These are phyloP conservation scores for Mycena galopus DNA, from an alignment of 768 basidiomycete genomes.

Conservation along the genomic window DNA sequence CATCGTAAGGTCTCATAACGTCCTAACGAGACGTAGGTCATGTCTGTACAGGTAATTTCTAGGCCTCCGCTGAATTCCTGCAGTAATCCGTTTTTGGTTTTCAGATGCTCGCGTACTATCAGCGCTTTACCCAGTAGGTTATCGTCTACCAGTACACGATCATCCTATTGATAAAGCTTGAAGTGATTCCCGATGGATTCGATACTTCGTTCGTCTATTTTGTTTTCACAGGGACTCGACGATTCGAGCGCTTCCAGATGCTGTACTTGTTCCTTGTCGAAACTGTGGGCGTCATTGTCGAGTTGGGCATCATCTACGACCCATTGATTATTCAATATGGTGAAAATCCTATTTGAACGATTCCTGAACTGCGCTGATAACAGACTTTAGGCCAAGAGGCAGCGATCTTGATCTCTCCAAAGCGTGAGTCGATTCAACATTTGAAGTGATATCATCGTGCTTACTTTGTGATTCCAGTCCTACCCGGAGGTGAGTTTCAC, in stretches of 20 bases:
- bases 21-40: background rate
- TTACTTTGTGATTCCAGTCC: background rate
- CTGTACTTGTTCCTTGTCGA: conserved; percentile 26
- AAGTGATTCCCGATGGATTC: conserved; percentile 20
- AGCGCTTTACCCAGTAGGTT: conserved; percentile 2
- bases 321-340: conserved; percentile 24
- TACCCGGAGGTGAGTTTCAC: background rate
- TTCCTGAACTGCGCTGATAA: background rate
- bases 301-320: conserved; percentile 24
- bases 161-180: background rate
- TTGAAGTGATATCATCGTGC: background rate
- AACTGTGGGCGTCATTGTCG: conserved; percentile 20
- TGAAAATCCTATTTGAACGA: background rate
- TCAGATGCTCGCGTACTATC: conserved; percentile 2
- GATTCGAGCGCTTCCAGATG: conserved; percentile 16
- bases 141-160: background rate
- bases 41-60: conserved; percentile 16
- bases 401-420: background rate
- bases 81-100: too few relatives aligned
- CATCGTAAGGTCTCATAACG: background rate
- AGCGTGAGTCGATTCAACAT: background rate
- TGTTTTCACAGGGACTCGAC: too few relatives aligned
- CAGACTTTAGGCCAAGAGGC: background rate
- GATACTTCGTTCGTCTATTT: conserved; percentile 3
- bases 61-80: too few relatives aligned